phyloP scores from a whole-genome alignment of 1,139 yeast species.

The Hemisphaericaspora subhashii region DNA sequence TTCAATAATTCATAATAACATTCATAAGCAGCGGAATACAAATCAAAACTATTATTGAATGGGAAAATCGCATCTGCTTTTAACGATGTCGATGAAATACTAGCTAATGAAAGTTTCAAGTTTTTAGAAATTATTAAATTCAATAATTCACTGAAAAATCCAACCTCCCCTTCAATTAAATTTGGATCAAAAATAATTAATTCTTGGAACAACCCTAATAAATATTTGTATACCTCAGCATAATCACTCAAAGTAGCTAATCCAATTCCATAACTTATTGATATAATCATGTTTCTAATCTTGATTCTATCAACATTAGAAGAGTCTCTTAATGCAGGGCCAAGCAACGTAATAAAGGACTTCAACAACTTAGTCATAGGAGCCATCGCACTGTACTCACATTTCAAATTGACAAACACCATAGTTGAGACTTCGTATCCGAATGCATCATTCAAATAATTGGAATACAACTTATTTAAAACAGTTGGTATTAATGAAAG shows the following conservation, averaged over 20 bases:
- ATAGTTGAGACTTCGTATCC: constrained; percentile 37
- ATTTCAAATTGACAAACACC: constrained; percentile 30
- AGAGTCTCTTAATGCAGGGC: constrained; percentile 38
- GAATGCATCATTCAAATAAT: constrained; percentile 50
- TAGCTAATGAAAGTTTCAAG: constrained; percentile 36
- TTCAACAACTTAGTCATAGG: constrained; percentile 28
- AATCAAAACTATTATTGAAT: constrained; percentile 35
- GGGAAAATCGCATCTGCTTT: constrained; percentile 40
- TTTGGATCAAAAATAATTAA: constrained; percentile 41
- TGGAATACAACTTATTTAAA: constrained; percentile 45
- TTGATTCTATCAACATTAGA: constrained; percentile 20
- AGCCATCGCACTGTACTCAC: constrained; percentile 27
- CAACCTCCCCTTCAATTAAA: constrained; percentile 32
- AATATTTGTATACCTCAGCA: constrained; percentile 23
- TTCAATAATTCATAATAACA: constrained; percentile 44
- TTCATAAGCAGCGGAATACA: constrained; percentile 38
- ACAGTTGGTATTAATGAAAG: constrained; percentile 46
- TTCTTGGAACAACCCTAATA: constrained; percentile 38
- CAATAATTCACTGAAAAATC: constrained; percentile 32
- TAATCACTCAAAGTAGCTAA: constrained; percentile 29
- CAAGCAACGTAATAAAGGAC: constrained; percentile 35
- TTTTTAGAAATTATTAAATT: constrained; percentile 36
- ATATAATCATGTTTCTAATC: constrained; percentile 31
- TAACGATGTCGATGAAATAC: constrained; percentile 36
- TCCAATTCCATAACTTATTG: constrained; percentile 37